These are phyloP conservation scores for Parasarocladium wereldwijsianum DNA, from an alignment of 2,329 filamentous ascomycete genomes.

Conservation along the genomic window DNA sequence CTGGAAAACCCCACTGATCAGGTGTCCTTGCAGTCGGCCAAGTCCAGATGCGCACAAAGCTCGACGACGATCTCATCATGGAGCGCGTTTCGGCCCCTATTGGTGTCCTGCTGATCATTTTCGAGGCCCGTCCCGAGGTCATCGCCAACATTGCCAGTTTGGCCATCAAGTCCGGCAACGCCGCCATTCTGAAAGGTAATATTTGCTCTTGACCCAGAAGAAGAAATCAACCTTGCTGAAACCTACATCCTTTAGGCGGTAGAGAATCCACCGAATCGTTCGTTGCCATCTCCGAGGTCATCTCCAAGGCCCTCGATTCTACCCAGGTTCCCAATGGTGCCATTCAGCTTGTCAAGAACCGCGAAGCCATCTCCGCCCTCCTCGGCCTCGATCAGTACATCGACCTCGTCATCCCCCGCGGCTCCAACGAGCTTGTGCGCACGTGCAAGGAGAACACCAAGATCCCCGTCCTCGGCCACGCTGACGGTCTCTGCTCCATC, in stretches of 20 bases:
- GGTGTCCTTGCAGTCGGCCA: slow-evolving; percentile 53
- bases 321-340: slow-evolving; percentile 72
- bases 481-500: slow-evolving; percentile 79
- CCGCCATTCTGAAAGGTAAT: slow-evolving; percentile 94
- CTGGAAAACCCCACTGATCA: background rate
- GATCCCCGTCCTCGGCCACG: slow-evolving; percentile 92
- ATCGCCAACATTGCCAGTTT: slow-evolving; percentile 96
- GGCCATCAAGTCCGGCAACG: slow-evolving; percentile 93
- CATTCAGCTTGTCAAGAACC: slow-evolving; percentile 85
- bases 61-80: slow-evolving; percentile 75
- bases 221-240: too few species aligned
- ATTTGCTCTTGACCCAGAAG: too few species aligned
- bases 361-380: slow-evolving; percentile 81
- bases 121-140: slow-evolving; percentile 93
- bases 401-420: slow-evolving; percentile 87
- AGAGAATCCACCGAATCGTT: slow-evolving; percentile 97
- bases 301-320: slow-evolving; percentile 58
- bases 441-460: slow-evolving; percentile 83
- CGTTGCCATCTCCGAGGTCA: slow-evolving; percentile 72
- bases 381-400: slow-evolving; percentile 75
- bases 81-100: slow-evolving; percentile 90
- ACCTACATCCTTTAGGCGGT: too few species aligned
- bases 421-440: slow-evolving; percentile 77
- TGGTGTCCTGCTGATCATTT: slow-evolving; percentile 94
- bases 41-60: slow-evolving; percentile 65